These are phyloP conservation scores for Juglanconis oblonga DNA, from an alignment of 2,329 filamentous ascomycete genomes.

Conservation along the genomic window DNA sequence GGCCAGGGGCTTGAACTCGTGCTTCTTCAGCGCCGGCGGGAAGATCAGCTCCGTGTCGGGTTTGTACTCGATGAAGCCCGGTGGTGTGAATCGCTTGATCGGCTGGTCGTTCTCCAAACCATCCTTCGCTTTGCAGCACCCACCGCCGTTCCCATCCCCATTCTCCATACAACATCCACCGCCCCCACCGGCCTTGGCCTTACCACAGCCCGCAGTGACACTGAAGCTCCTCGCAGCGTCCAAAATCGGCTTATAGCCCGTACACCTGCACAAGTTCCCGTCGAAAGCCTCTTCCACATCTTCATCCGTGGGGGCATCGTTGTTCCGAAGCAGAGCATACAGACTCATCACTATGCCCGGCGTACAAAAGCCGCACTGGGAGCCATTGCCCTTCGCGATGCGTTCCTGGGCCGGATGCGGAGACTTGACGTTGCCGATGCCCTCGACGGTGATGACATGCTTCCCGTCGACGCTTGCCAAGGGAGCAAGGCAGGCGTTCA, in stretches of 20 bases:
- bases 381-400: conserved; percentile 86
- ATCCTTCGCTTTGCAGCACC: conserved; percentile 66
- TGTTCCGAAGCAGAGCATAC: conserved; percentile 88
- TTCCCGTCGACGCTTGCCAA: conserved; percentile 93
- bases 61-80: conserved; percentile 91
- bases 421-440: conserved; percentile 81
- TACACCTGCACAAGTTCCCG: conserved; percentile 93
- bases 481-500: conserved; percentile 93
- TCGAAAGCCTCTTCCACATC: conserved; percentile 96
- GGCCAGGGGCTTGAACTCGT: conserved; percentile 75
- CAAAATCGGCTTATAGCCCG: conserved; percentile 89
- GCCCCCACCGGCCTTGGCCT: conserved; percentile 46
- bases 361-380: conserved; percentile 92
- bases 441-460: conserved; percentile 96
- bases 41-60: conserved; percentile 95
- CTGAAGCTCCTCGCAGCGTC: conserved; percentile 92
- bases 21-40: conserved; percentile 77
- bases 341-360: conserved; percentile 98
- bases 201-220: conserved; percentile 48
- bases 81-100: conserved; percentile 73
- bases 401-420: conserved; percentile 91
- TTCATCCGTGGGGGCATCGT: conserved; percentile 70
- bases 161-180: conserved; percentile 72
- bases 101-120: conserved; percentile 46
- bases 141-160: conserved; percentile 48